phyloP scores from a whole-genome alignment of 2,329 filamentous ascomycete genomes.

The Aspergillus puulaauensis region DNA sequence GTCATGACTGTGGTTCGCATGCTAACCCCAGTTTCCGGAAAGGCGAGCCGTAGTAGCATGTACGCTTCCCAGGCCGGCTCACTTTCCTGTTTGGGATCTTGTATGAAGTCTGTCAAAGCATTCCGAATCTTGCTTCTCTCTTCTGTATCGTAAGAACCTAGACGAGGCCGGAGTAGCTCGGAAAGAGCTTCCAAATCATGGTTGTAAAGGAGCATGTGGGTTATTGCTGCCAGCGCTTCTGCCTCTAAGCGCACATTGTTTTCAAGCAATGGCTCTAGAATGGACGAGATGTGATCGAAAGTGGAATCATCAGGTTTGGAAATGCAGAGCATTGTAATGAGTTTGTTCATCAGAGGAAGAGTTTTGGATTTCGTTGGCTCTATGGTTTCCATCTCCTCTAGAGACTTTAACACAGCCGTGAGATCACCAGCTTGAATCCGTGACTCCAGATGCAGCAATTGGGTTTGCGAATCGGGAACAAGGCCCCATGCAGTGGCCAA shows the following conservation, averaged over 20 bases:
- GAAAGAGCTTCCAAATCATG: conserved; percentile 78
- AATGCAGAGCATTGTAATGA: conserved; percentile 68
- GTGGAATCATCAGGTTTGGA: conserved; percentile 54
- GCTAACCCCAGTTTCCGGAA: conserved; percentile 62
- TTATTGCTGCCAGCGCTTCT: conserved; percentile 72
- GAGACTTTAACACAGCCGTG: conserved; percentile 55
- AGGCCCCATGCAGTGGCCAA: conserved; percentile 67
- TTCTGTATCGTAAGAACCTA: conserved; percentile 40
- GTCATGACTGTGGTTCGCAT: conserved; percentile 74
- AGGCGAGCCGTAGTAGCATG: conserved; percentile 57
- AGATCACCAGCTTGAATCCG: conserved; percentile 72
- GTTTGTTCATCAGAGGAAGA: conserved; percentile 65
- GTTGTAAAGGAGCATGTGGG: conserved; percentile 69
- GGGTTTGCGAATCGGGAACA: conserved; percentile 66
- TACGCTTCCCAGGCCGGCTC: conserved; percentile 63
- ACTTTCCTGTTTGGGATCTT: conserved; percentile 61
- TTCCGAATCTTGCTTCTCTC: conserved; percentile 68
- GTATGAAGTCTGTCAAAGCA: conserved; percentile 66
- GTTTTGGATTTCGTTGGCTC: conserved; percentile 58
- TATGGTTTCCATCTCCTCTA: conserved; percentile 56
- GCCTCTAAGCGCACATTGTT: conserved; percentile 69
- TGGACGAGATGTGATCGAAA: conserved; percentile 69
- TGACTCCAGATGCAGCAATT: conserved; percentile 73
- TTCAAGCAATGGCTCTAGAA: conserved; percentile 72
- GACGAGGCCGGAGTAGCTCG: conserved; percentile 73